These are phyloP conservation scores for Hemileccinum rubropunctum DNA, from an alignment of 768 basidiomycete species.

Conservation along the genomic window DNA sequence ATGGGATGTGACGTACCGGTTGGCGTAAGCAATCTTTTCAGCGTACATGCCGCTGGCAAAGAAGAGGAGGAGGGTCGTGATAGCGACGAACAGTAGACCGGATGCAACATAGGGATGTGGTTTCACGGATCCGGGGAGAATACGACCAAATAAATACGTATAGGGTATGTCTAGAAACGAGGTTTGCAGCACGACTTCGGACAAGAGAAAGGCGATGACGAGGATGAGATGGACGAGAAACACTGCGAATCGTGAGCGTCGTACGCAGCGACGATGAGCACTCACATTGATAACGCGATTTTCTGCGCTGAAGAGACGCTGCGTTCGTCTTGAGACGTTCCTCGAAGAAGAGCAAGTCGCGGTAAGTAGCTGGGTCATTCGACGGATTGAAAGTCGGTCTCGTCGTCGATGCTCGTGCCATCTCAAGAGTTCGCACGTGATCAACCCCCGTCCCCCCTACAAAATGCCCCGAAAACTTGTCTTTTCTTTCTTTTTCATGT, in stretches of 20 bases:
- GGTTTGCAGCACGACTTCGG: conserved; percentile 69
- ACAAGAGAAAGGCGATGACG: conserved; percentile 67
- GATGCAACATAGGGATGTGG: conserved; percentile 75
- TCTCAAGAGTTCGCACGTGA: conserved; percentile 22
- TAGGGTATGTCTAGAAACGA: conserved; percentile 67
- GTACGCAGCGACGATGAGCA: conserved; percentile 11
- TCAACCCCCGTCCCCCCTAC: no score
- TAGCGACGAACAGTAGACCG: conserved; percentile 80
- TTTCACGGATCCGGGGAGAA: conserved; percentile 47
- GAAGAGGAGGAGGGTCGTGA: conserved; percentile 90
- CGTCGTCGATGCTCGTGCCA: conserved; percentile 24
- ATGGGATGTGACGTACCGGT: conserved; percentile 58
- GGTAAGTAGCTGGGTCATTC: conserved; percentile 75
- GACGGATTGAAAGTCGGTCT: conserved; percentile 53
- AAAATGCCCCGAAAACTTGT: no score
- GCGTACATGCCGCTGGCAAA: conserved; percentile 96
- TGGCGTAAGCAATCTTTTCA: conserved; percentile 95
- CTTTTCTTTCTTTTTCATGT: neutral
- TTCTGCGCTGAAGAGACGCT: conserved; percentile 71
- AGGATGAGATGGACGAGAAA: conserved; percentile 70
- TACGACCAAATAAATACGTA: conserved; percentile 43
- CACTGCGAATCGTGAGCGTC: conserved; percentile 44
- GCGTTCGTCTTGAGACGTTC: conserved; percentile 96
- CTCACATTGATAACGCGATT: conserved; percentile 77
- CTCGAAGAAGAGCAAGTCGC: conserved; percentile 90